Conservation (phyloP, 495 filamentous ascomycete species). For the Achaetomiella virescens region DNA sequence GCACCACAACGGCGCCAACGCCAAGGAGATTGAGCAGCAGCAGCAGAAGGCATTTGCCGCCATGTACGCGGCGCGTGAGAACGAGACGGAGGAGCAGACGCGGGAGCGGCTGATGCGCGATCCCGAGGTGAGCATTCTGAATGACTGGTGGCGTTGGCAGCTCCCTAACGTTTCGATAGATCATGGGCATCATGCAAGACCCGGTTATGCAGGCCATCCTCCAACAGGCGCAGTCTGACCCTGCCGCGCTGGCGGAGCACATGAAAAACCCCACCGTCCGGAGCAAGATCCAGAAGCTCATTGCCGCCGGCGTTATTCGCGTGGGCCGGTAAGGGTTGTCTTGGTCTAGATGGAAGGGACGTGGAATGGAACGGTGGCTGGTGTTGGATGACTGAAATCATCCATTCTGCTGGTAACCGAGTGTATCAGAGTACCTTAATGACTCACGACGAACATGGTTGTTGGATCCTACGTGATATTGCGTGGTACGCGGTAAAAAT, state of each 20-base stretch:
- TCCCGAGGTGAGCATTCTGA: constrained; percentile 64
- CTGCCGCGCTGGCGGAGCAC: constrained; percentile 86
- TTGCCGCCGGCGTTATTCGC: constrained; percentile 86
- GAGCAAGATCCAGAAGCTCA: constrained; percentile 84
- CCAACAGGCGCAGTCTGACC: constrained; percentile 90
- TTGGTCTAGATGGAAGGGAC: background rate
- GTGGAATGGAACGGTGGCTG: background rate
- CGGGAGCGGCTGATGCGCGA: constrained; percentile 86
- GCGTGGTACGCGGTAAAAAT: no score
- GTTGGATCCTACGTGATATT: background rate
- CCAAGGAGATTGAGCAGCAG: constrained; percentile 86
- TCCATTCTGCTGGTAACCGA: background rate
- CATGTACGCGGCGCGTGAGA: constrained; percentile 82
- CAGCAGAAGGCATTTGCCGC: constrained; percentile 89
- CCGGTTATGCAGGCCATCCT: constrained; percentile 97
- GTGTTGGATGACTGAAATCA: background rate
- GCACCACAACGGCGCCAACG: constrained; percentile 60
- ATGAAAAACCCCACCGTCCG: constrained; percentile 86
- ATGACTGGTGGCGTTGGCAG: background rate
- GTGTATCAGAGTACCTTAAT: constrained; percentile 15
- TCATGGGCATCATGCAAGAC: constrained; percentile 85
- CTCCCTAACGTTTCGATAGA: constrained; percentile 48
- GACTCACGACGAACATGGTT: constrained; percentile 16
- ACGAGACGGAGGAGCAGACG: constrained; percentile 95
- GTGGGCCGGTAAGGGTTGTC: constrained; percentile 49